These are phyloP conservation scores for Cyberlindnera maritima DNA, from an alignment of 805 yeast genomes.

Conservation along the genomic window DNA sequence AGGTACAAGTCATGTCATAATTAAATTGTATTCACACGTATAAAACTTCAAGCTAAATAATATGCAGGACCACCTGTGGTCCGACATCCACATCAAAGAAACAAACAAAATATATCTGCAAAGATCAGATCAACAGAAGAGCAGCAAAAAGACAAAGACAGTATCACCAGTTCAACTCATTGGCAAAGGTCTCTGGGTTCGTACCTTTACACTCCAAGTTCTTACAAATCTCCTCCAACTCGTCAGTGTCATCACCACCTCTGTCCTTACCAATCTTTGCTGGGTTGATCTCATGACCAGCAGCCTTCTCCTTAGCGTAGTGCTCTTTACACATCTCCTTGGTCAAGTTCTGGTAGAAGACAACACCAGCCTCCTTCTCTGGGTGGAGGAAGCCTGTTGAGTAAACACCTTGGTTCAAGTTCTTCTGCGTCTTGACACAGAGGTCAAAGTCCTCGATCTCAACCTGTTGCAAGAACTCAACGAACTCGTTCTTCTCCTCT, in stretches of 20 bases:
- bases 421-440: conserved; percentile 58
- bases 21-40: not conserved
- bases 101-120: no score
- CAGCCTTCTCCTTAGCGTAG: conserved; percentile 41
- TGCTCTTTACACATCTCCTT: conserved; percentile 58
- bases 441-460: conserved; percentile 61
- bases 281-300: conserved; percentile 50
- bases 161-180: conserved; percentile 26
- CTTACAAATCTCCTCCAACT: conserved; percentile 48
- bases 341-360: conserved; percentile 53
- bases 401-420: conserved; percentile 59
- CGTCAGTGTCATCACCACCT: conserved; percentile 42
- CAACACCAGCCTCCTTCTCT: conserved; percentile 54
- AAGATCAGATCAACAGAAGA: no score
- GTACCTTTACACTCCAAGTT: conserved; percentile 49
- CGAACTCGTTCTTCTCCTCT: conserved; percentile 55
- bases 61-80: not conserved
- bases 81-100: not conserved
- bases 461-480: conserved; percentile 59
- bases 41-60: not conserved
- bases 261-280: conserved; percentile 40
- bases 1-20: no score
- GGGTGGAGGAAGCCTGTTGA: conserved; percentile 60
- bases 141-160: not conserved
- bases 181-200: conserved; percentile 33